Conservation (phyloP, 176 grass and related monocot genomes). For the Musa troglodytarum region DNA sequence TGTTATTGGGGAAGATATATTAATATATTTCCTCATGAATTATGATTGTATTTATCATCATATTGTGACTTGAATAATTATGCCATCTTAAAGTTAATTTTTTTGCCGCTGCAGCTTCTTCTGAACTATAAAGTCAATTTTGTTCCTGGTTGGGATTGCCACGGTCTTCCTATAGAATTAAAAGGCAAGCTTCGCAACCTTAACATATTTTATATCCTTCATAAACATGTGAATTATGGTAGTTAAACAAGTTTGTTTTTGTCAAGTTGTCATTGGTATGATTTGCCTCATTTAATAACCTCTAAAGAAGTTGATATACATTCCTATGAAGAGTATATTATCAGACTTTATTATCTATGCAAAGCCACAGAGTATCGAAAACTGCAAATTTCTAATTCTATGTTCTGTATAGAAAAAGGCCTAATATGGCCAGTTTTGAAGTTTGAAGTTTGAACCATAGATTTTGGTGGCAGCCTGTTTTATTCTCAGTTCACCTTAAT, state of each 20-base stretch:
- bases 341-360: not conserved
- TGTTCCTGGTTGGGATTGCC: conserved; percentile 97
- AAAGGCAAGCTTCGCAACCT: conserved; percentile 59
- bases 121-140: conserved; percentile 83
- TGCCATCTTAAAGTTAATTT: not conserved
- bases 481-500: too few relatives aligned
- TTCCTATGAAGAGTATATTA: not conserved
- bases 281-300: not conserved
- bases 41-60: not conserved
- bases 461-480: too few relatives aligned
- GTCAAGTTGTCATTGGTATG: not conserved
- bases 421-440: too few relatives aligned
- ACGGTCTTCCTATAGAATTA: conserved; percentile 93
- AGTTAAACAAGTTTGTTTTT: not conserved
- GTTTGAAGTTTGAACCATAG: too few relatives aligned
- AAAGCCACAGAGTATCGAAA: not conserved
- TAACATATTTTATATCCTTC: not conserved
- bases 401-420: too few relatives aligned
- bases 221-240: not conserved
- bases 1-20: not conserved
- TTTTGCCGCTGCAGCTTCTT: conserved; percentile 50
- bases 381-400: too few relatives aligned
- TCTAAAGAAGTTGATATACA: not conserved
- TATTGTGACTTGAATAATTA: not conserved
- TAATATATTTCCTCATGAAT: not conserved